These are phyloP conservation scores for Tricladium varicosporioides DNA, from an alignment of 2,329 filamentous ascomycete species.

Conservation along the genomic window DNA sequence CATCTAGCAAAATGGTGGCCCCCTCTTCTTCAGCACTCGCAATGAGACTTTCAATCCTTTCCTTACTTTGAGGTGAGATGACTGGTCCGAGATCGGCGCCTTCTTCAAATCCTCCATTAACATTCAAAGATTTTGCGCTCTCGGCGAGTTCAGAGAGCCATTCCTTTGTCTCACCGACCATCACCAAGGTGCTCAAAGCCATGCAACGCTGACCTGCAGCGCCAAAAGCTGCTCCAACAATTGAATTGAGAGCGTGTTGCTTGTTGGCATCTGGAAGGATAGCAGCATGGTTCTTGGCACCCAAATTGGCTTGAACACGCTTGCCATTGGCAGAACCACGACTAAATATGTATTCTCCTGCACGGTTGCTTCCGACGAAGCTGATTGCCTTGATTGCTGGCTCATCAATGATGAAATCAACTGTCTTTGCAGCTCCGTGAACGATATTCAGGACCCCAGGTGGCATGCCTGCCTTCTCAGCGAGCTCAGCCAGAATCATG, in stretches of 20 bases:
- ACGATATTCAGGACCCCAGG: conserved; percentile 80
- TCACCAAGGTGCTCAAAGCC: conserved; percentile 79
- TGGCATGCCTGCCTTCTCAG: conserved; percentile 77
- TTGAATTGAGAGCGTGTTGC: conserved; percentile 83
- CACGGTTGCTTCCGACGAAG: conserved; percentile 86
- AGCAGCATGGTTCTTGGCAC: conserved; percentile 85
- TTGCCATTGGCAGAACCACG: conserved; percentile 82
- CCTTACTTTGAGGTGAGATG: conserved; percentile 75
- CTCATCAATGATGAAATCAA: conserved; percentile 84
- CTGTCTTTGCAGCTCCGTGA: conserved; percentile 76
- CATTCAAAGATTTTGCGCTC: conserved; percentile 67
- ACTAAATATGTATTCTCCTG: conserved; percentile 81
- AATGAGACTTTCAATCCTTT: conserved; percentile 75
- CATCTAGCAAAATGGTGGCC: conserved; percentile 79
- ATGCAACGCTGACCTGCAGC: conserved; percentile 85
- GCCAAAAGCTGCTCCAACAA: conserved; percentile 80
- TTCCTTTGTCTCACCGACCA: conserved; percentile 80
- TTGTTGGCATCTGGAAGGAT: conserved; percentile 86
- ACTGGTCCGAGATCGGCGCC: conserved; percentile 80
- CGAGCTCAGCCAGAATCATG: conserved; percentile 82
- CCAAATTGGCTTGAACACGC: conserved; percentile 83
- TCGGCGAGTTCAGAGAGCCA: conserved; percentile 79
- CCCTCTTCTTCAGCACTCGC: conserved; percentile 76
- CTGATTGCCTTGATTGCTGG: conserved; percentile 82
- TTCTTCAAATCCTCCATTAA: conserved; percentile 79